Base-by-base conservation (phyloP, 495 filamentous ascomycete species). In the Cairneyella variabilis region DNA sequence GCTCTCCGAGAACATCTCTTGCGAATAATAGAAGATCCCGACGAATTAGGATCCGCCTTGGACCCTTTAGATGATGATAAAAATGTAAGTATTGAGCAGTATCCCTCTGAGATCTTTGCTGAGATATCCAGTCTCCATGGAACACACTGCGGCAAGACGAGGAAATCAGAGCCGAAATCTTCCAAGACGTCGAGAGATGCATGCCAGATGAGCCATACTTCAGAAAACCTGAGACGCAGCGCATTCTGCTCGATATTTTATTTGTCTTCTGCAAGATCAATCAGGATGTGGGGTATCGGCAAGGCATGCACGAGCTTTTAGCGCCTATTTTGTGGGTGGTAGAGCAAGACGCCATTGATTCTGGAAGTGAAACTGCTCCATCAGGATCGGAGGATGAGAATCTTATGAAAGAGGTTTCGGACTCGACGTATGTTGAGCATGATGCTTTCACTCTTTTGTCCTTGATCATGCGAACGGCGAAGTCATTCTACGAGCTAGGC, bases 201-300 rank as follows among this genome's bases (percentile, higher is more conserved):
- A 83, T 99, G 74, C 93, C 95, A 16, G 95, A 99, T 46, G 88
- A 96, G 57, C 72, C 79, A 16, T 95, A 92, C 65, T 99, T 97
- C 53, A 90, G 89, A 23, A 80, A 89, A 45, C 79, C 86, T 11
- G 67, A 74, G 4, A 86, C 91, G 5, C 95, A 97, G 64, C 76
- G 74, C 6, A 89, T 88, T 66, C 83, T 99, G 53, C 76, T 90
- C 18, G 89, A 97, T 65, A 82, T 97, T 34, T 71, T 97, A 34
- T 97, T 98, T 62, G 78, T 98, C 56, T 97, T 90, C 69, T 91
- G 91, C 64, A 97, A 96, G 67, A 83, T 96, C 39, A 92, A 96
- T 59, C 88, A 84, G 11, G 85, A 87, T 59, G 73, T 92, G 38
- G 86, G 91, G 16, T 98, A 98, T 61, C 82, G 95, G 22, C 93